Conservation (phyloP, 1,284 basidiomycete genomes). For the Apiotrichum domesticum region DNA sequence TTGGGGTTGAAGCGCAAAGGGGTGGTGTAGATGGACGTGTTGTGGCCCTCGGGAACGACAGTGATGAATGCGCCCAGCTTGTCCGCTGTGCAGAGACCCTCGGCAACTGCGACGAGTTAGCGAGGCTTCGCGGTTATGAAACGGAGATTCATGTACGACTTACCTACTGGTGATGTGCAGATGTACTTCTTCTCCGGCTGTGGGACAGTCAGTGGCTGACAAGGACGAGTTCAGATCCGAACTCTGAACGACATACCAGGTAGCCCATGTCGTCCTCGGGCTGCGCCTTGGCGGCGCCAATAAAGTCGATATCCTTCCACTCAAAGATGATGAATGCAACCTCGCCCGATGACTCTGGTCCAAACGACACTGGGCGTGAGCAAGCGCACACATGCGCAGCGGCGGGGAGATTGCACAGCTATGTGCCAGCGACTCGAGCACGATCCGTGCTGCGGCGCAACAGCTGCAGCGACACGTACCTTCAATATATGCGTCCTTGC, state of each 20-base stretch:
- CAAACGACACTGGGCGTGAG: conserved; percentile 64
- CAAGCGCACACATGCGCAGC: conserved; percentile 30
- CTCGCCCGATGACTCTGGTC: conserved; percentile 70
- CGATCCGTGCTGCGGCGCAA: too few relatives aligned
- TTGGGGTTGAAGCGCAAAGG: conserved; percentile 35
- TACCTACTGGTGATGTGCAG: conserved; percentile 52
- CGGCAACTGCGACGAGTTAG: conserved; percentile 52
- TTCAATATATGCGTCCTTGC: conserved; percentile 72
- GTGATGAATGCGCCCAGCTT: conserved; percentile 81
- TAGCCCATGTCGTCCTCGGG: conserved; percentile 26
- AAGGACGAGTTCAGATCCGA: neutral
- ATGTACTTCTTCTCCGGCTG: conserved; percentile 75
- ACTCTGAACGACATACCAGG: conserved; percentile 4
- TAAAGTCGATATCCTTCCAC: conserved; percentile 76
- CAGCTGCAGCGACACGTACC: conserved; percentile 50
- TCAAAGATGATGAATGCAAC: conserved; percentile 93
- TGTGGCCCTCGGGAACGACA: conserved; percentile 57
- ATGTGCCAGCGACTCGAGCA: too few relatives aligned
- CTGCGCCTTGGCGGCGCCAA: conserved; percentile 56
- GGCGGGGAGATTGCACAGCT: too few relatives aligned
- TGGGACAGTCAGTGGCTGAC: conserved; percentile 1
- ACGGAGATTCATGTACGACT: conserved; percentile 2
- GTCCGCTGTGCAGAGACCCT: conserved; percentile 61
- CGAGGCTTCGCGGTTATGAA: neutral
- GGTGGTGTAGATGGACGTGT: conserved; percentile 55